Conservation (phyloP, 257 asterid genomes). For the Plectranthus barbatus region DNA sequence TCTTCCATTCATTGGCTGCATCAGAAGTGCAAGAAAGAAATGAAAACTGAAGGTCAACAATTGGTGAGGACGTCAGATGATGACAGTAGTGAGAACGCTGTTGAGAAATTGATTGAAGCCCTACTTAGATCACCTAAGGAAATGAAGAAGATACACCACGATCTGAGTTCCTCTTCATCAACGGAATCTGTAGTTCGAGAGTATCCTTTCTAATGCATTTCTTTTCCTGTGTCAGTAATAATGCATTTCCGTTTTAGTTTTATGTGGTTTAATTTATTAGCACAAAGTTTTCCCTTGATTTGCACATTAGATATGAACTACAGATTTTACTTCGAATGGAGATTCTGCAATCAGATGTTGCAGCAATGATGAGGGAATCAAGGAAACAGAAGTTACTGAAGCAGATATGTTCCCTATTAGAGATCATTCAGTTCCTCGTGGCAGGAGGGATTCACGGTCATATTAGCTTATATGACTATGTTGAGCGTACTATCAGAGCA, state of each 20-base stretch:
- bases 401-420: constrained; percentile 81
- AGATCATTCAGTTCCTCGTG: constrained; percentile 78
- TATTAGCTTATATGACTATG: constrained; percentile 67
- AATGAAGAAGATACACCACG: constrained; percentile 51
- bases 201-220: constrained; percentile 50
- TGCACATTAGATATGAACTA: constrained; percentile 61
- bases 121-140: constrained; percentile 64
- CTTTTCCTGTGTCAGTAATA: background rate
- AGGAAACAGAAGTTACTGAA: constrained; percentile 58
- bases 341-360: constrained; percentile 48
- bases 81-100: constrained; percentile 23
- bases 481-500: constrained; percentile 63
- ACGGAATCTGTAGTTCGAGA: constrained; percentile 56
- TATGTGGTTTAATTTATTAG: background rate
- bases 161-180: constrained; percentile 24
- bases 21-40: constrained; percentile 23
- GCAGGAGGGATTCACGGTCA: constrained; percentile 92
- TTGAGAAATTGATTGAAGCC: constrained; percentile 29
- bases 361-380: constrained; percentile 39
- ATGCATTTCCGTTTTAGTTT: background rate
- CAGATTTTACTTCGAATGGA: constrained; percentile 96
- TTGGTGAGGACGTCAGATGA: constrained; percentile 17
- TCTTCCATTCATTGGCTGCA: constrained; percentile 45
- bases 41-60: constrained; percentile 23
- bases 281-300: constrained; percentile 33